Evolutionary conservation across 805 yeast genomes (phyloP), one percentile per base, ranked within the genome.

Genomic region (Saturnispora silvae): DNA sequence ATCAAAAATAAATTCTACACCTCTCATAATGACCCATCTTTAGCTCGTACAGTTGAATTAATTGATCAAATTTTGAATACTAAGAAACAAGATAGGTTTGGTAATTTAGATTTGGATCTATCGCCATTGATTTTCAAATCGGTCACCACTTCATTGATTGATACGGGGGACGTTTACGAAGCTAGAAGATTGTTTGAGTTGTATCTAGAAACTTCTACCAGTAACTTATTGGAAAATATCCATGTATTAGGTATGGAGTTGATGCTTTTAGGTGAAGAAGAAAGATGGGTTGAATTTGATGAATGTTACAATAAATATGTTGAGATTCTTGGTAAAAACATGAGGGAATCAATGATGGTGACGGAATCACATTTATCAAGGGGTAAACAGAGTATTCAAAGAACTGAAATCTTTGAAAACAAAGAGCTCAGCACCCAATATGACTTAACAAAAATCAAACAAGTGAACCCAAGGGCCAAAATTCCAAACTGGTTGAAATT

Each of bases 201-300:
- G 3, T 56, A 54, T 38, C 41, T 51, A 18, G 54, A 49, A 17
- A 37, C 40, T 20, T 46, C 56, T 4, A 42, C 40, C 8, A 31
- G 43, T 5, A 50, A 53, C 34, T 29, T 56, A 9, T 36, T 51
- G 17, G 54, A 56, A 29, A 46, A 56, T 44, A 28, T 54, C 5
- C 53, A 52, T 33, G 45, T 56, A 28, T 44, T 56, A 22, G 42
- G 47, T 24, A 37, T 40, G 15, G 61, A 56, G 36, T 37, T 56
- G 28, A 36, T 52, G 43, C 29, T 56, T 25, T 40, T 56, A 17
- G 60, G 57, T 11, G 52, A 49, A 32, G 61, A 56, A 37, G 38
- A 41, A 20, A 49, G 60, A 15, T 56, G 61, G 61, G 43, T 44
- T 33, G 61, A 56, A 29, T 56, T 56, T 40, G 53, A 51, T 22